Evolutionary conservation across 805 yeast genomes (phyloP).

Genomic region (Candida pseudoglaebosa): DNA sequence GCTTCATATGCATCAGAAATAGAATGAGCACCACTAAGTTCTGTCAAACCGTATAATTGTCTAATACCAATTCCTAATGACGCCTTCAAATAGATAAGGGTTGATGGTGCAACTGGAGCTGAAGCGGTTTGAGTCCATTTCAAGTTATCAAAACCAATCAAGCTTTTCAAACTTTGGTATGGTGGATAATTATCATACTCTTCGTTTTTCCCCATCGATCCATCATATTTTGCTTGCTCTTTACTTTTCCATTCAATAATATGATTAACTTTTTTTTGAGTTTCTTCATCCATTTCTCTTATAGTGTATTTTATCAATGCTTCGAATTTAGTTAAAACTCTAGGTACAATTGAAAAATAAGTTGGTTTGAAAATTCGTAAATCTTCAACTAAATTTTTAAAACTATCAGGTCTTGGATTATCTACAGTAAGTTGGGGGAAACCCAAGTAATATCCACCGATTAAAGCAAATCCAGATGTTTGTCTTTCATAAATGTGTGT

Average conservation of each 20-base stretch:
- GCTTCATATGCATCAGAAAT: constrained; percentile 39
- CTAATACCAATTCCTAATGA: constrained; percentile 51
- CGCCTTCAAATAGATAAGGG: constrained; percentile 56
- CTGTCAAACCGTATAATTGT: constrained; percentile 74
- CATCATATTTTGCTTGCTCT: constrained; percentile 44
- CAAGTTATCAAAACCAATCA: constrained; percentile 32
- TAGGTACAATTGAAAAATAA: constrained; percentile 55
- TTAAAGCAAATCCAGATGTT: constrained; percentile 37
- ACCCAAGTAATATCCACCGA: constrained; percentile 47
- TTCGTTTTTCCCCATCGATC: constrained; percentile 31
- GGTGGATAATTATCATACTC: constrained; percentile 24
- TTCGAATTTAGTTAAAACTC: constrained; percentile 59
- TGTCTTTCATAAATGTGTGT: constrained; percentile 57
- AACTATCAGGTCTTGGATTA: constrained; percentile 14
- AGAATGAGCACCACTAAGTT: constrained; percentile 53
- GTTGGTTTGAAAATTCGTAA: constrained; percentile 52
- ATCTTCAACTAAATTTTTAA: constrained; percentile 51
- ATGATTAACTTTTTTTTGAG: constrained; percentile 23
- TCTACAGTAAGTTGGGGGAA: constrained; percentile 36
- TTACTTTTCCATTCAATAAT: constrained; percentile 21
- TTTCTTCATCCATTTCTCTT: constrained; percentile 16
- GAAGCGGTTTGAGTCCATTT: constrained; percentile 41
- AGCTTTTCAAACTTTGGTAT: constrained; percentile 27
- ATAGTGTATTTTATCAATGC: constrained; percentile 46
- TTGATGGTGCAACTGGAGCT: constrained; percentile 64